A percentile compares a stretch with the other conserved stretches of the same genome.
phyloP scores from a whole-genome alignment of 768 basidiomycete genomes.

The Panaeolus cyanescens region DNA sequence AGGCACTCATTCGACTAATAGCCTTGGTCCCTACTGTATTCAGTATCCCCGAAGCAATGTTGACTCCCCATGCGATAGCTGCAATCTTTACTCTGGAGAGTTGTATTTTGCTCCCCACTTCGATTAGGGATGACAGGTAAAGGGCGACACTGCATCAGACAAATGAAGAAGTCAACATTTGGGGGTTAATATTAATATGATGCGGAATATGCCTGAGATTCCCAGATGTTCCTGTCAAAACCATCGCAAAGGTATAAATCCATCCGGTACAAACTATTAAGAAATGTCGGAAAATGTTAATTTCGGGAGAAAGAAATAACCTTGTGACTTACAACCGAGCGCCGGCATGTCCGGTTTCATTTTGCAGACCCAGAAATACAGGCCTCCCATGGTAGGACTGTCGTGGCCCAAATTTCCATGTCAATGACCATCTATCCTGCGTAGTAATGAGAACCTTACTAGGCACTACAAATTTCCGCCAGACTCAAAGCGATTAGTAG shows the following conservation, averaged over 20 bases:
- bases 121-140: conserved; percentile 54
- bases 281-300: not conserved
- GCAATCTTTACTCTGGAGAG: conserved; percentile 50
- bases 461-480: conserved; percentile 61
- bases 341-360: conserved; percentile 57
- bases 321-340: conserved; percentile 46
- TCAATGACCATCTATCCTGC: not conserved
- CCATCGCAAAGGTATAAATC: conserved; percentile 63
- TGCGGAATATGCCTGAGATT: conserved; percentile 44
- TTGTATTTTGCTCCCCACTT: conserved; percentile 46
- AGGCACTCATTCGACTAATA: conserved; percentile 54
- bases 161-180: not conserved
- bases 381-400: conserved; percentile 57
- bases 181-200: not conserved
- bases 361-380: conserved; percentile 66
- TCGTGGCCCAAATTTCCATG: not conserved
- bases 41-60: conserved; percentile 53
- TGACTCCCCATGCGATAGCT: conserved; percentile 59
- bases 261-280: conserved; percentile 48
- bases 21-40: conserved; percentile 60
- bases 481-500: conserved; percentile 55
- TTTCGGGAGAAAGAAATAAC: not conserved
- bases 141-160: conserved; percentile 42
- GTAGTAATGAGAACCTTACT: conserved; percentile 28
- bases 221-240: conserved; percentile 59